Evolutionary conservation across 2,329 filamentous ascomycete species (phyloP).

Genomic region (Sarocladium brachiariae): DNA sequence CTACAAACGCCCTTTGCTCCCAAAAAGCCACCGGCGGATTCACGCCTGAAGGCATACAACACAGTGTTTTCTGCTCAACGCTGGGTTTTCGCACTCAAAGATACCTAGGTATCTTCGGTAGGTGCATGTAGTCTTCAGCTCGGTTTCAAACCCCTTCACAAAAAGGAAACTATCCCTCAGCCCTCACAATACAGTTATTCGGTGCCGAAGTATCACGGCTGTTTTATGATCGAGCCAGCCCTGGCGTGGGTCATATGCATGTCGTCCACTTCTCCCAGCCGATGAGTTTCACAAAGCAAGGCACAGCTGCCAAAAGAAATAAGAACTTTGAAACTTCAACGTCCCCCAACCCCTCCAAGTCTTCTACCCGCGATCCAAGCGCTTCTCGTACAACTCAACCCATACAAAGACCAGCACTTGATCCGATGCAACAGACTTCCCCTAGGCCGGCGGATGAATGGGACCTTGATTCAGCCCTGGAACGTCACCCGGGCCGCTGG

Average conservation of each 20-base stretch:
- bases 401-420: not conserved
- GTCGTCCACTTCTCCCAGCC: too few relatives aligned
- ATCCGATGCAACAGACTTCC: constrained; percentile 27
- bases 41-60: not conserved
- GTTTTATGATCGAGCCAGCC: too few relatives aligned
- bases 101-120: too few relatives aligned
- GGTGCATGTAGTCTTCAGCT: too few relatives aligned
- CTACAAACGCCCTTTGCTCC: not conserved
- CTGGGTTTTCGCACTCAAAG: too few relatives aligned
- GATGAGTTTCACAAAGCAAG: too few relatives aligned
- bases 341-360: not conserved
- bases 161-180: too few relatives aligned
- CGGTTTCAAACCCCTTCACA: too few relatives aligned
- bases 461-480: constrained; percentile 35
- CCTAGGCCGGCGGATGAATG: constrained; percentile 33
- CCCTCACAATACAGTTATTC: too few relatives aligned
- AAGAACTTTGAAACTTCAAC: not conserved
- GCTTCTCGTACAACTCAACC: not conserved
- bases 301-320: too few relatives aligned
- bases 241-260: too few relatives aligned
- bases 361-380: constrained; percentile 4
- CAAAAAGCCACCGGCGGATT: not conserved
- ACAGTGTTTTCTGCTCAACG: not conserved
- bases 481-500: constrained; percentile 36
- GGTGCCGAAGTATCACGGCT: too few relatives aligned